These are phyloP conservation scores for Fusarium ramigenum DNA, from an alignment of 2,329 filamentous ascomycete genomes.

Conservation along the genomic window DNA sequence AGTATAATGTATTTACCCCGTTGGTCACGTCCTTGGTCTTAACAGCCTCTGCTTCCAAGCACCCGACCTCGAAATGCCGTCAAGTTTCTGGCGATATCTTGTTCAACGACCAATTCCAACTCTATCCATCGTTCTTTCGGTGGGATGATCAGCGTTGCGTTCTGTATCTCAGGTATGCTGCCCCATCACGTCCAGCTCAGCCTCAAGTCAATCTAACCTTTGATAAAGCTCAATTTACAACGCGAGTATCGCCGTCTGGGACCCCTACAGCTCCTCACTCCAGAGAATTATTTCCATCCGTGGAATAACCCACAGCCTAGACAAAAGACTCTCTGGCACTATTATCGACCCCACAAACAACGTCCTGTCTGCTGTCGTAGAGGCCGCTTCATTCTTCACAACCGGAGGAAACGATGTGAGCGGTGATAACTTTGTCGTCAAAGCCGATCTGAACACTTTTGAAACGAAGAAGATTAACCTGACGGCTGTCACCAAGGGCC, in stretches of 20 bases:
- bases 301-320: not conserved
- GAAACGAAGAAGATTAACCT: not conserved
- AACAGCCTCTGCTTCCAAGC: not conserved
- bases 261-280: not conserved
- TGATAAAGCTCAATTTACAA: not conserved
- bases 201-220: fast-evolving
- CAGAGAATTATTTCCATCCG: not conserved
- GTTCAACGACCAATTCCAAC: not conserved
- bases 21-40: not conserved
- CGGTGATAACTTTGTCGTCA: not conserved
- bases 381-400: not conserved
- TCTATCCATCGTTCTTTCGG: not conserved
- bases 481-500: not conserved
- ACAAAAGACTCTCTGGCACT: not conserved
- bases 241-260: not conserved
- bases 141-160: not conserved
- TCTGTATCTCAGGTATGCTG: not conserved
- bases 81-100: not conserved
- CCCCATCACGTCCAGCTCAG: fast-evolving
- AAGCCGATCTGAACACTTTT: not conserved
- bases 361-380: not conserved
- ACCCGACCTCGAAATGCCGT: not conserved
- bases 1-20: fast-evolving
- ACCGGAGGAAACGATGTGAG: not conserved
- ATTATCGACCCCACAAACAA: not conserved